Conservation (phyloP, 345 rosid species). For the Eucalyptus tenuipes region DNA sequence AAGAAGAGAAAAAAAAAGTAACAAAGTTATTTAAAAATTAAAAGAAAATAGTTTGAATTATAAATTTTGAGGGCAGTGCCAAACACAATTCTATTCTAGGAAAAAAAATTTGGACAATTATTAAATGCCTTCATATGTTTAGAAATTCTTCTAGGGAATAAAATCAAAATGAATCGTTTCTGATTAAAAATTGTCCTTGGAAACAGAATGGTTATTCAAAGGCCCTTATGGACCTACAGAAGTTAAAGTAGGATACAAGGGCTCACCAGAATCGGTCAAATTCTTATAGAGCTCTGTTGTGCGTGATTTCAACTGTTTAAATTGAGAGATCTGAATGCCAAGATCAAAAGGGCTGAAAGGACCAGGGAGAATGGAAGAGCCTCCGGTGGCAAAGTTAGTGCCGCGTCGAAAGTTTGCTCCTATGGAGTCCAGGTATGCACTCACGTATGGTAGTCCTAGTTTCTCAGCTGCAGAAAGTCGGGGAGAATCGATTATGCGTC, state of each 20-base stretch:
- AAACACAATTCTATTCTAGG: too few relatives aligned
- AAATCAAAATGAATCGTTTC: too few relatives aligned
- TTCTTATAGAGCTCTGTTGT: slow-evolving; percentile 22
- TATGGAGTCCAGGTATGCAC: slow-evolving; percentile 52
- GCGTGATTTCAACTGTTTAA: slow-evolving; percentile 44
- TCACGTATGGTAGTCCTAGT: slow-evolving; percentile 36
- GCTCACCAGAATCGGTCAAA: slow-evolving; percentile 14
- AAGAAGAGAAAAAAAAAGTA: too few relatives aligned
- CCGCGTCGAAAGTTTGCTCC: slow-evolving; percentile 42
- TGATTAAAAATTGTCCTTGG: too few relatives aligned
- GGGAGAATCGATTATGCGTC: not conserved
- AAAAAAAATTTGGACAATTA: too few relatives aligned
- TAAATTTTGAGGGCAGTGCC: too few relatives aligned
- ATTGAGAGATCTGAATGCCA: slow-evolving; percentile 43
- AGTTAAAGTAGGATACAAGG: not conserved
- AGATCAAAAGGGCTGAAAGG: slow-evolving; percentile 57
- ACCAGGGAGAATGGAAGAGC: slow-evolving; percentile 47
- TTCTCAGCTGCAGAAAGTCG: slow-evolving; percentile 31
- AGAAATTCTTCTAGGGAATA: accelerated
- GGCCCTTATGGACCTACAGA: too few relatives aligned
- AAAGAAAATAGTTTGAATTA: too few relatives aligned
- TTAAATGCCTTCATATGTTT: too few relatives aligned
- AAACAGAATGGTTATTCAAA: too few relatives aligned
- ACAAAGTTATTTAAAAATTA: too few relatives aligned
- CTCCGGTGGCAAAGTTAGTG: slow-evolving; percentile 61